Base-by-base conservation (phyloP, 768 basidiomycete species). In the Nidula microcarpa region DNA sequence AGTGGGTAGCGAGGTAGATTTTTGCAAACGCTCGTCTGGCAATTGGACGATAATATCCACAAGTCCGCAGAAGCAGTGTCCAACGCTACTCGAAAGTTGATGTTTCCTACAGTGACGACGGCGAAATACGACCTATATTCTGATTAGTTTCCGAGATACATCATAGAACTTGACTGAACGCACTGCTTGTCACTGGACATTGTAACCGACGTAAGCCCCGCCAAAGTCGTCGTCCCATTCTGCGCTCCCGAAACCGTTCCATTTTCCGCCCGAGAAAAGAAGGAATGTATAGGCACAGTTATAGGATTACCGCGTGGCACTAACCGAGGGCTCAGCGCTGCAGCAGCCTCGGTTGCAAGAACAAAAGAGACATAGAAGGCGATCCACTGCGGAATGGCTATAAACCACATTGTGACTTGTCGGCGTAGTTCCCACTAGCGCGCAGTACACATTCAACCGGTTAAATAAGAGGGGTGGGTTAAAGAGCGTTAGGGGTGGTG, bases 61-160 rank as follows among this genome's bases (percentile, higher is more conserved):
- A 87, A 67, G 69, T 86, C 85, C 13, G 86, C 73, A 6, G 89
- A 91, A 14, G 76, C 90, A 1, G 89, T 91, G 63, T 92, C 90
- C 43, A 91, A 69, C 0, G 81, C 82, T 16, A 84, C 81, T 13
- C 88, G 84, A 59, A 90, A 86, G 60, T 69, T 80, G 52, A 89
- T 79, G 52, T 73, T 70, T 33, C 89, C 90, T 30, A 77, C 71
- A 56, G 78, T 66, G 53, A 91, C 75, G 39, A 87, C 66, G 16
- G 79, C 69, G 59, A 79, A 90, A 61, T 89, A 91, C 2, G 89
- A 83, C 61, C 89, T 91, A 58, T 13, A 56, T 10, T 14, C n/a
- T 14, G 3, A n/a, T 46, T n/a, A 23, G 23, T 3, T 30, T 30
- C 23, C 4, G 23, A 30, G 3, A 30, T 30, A 30, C 23, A 30